These are phyloP conservation scores for Penicillium bialowiezense DNA, from an alignment of 495 filamentous ascomycete species.

Conservation along the genomic window DNA sequence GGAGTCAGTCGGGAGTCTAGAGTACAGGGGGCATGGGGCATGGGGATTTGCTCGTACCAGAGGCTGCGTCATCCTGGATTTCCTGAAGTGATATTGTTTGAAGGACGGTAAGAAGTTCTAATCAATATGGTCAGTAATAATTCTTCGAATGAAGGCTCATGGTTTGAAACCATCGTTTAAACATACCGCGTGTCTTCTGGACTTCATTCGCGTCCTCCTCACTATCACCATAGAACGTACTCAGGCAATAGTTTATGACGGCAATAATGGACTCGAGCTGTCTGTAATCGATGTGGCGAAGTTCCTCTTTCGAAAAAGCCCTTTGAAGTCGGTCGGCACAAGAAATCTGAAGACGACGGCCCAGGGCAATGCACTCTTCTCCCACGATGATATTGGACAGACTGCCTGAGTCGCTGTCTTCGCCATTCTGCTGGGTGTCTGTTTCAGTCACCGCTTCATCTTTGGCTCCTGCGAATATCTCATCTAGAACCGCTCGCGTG, in stretches of 20 bases:
- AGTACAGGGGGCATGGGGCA: constrained; percentile 5
- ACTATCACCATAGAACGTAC: constrained; percentile 32
- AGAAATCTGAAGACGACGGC: constrained; percentile 31
- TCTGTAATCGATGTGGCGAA: constrained; percentile 33
- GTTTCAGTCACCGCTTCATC: constrained; percentile 7
- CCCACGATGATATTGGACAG: background rate
- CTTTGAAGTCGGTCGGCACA: constrained; percentile 35
- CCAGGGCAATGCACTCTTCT: constrained; percentile 22
- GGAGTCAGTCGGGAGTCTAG: constrained; percentile 13
- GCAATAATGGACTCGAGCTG: constrained; percentile 34
- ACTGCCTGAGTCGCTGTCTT: constrained; percentile 19
- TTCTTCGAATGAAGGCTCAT: background rate
- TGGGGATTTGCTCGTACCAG: constrained; percentile 33
- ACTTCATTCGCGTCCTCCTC: constrained; percentile 40
- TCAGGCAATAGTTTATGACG: constrained; percentile 43
- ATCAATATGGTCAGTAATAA: constrained; percentile 4
- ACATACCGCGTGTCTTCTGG: constrained; percentile 38
- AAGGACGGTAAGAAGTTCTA: constrained; percentile 31
- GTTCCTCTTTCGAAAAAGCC: constrained; percentile 24
- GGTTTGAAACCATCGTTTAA: background rate
- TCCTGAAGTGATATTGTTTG: constrained; percentile 34
- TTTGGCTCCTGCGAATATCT: constrained; percentile 49
- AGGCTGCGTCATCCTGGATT: constrained; percentile 38
- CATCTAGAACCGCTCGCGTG: constrained; percentile 54
- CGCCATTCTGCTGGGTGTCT: background rate